A percentile compares a stretch with the other conserved stretches of the same genome.
Evolutionary conservation across 345 rosid genomes (phyloP).

Genomic region (Lepidium sativum): DNA sequence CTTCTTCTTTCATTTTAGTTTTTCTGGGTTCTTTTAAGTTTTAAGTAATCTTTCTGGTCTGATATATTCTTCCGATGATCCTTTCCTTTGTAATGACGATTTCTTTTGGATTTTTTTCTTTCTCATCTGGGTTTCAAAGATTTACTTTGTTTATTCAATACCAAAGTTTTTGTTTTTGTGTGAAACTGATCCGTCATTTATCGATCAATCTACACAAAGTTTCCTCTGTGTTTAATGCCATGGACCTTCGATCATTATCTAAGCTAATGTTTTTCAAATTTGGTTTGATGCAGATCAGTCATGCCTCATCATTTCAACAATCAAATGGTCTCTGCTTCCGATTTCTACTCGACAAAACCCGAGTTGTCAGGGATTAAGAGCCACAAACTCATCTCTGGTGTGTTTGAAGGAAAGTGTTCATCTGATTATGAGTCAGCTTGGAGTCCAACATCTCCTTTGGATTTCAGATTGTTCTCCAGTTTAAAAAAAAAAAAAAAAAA

Average conservation of each 20-base stretch:
- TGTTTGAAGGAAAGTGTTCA: conserved; percentile 56
- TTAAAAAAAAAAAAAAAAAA: no score
- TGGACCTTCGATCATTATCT: background rate
- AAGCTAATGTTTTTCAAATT: background rate
- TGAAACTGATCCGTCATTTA: background rate
- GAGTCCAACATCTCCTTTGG: conserved; percentile 94
- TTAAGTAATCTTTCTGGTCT: background rate
- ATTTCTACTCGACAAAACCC: conserved; percentile 2
- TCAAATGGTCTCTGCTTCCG: conserved; percentile 33
- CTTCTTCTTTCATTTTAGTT: background rate
- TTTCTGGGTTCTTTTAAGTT: background rate
- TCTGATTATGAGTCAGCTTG: conserved; percentile 59
- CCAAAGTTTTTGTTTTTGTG: background rate
- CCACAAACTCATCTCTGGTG: conserved; percentile 37
- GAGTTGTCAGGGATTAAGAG: conserved; percentile 24
- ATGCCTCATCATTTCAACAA: conserved; percentile 47
- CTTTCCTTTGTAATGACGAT: background rate
- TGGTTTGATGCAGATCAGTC: conserved; percentile 23
- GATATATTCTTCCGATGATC: conserved; percentile 6
- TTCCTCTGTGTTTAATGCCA: background rate
- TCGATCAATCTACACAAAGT: background rate
- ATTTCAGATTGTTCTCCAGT: conserved; percentile 50
- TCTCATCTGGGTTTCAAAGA: conserved; percentile 6
- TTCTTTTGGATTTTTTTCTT: background rate
- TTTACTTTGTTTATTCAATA: background rate